A percentile compares a stretch with the other conserved stretches of the same genome.
phyloP scores from a whole-genome alignment of 768 basidiomycete genomes.

The Russula sp. region DNA sequence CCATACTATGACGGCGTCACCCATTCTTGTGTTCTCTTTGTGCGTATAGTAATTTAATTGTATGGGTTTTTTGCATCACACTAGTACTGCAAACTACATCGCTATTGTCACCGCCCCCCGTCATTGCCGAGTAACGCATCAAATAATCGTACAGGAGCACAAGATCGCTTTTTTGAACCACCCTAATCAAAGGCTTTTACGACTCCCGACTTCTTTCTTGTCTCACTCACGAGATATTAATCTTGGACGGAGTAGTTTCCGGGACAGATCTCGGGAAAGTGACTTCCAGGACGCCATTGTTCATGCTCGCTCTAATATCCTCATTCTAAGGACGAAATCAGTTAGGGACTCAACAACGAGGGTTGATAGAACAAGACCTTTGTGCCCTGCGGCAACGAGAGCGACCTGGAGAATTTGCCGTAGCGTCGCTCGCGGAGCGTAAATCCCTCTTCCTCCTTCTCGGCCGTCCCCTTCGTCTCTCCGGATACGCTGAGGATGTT shows the following conservation, averaged over 20 bases:
- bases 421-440: constrained; percentile 37
- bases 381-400: constrained; percentile 30
- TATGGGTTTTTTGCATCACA: not conserved
- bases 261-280: constrained; percentile 33
- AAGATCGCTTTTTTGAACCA: not conserved
- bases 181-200: not conserved
- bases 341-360: not conserved
- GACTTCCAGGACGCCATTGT: constrained; percentile 35
- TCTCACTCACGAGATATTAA: constrained; percentile 14
- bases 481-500: constrained; percentile 52
- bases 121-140: not conserved
- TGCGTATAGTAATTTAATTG: not conserved
- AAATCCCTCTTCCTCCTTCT: constrained; percentile 40
- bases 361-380: constrained; percentile 23
- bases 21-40: not conserved
- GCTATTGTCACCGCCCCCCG: too few relatives aligned
- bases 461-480: constrained; percentile 39
- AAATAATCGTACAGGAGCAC: constrained; percentile 10
- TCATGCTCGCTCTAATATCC: constrained; percentile 36
- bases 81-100: not conserved
- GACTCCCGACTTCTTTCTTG: not conserved
- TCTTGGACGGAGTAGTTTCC: constrained; percentile 14
- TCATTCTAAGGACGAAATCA: constrained; percentile 28
- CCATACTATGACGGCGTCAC: not conserved
- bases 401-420: constrained; percentile 35